Evolutionary conservation across 1,139 yeast genomes (phyloP).

Genomic region (Spathaspora sp.): DNA sequence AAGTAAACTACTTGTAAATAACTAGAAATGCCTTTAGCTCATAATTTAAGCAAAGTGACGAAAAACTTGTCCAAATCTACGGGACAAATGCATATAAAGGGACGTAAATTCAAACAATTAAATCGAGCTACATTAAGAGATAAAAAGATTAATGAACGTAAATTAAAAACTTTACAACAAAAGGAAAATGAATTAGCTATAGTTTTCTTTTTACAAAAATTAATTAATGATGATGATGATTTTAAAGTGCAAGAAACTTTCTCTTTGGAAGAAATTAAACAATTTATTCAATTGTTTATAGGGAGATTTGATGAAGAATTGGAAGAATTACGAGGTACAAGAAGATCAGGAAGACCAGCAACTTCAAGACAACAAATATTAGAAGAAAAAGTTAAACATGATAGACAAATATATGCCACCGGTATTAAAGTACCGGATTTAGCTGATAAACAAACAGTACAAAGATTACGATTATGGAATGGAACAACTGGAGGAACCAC

Average conservation of each 20-base stretch:
- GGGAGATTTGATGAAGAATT: conserved; percentile 73
- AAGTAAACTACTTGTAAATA: background rate
- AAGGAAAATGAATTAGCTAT: conserved; percentile 59
- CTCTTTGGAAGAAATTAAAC: conserved; percentile 55
- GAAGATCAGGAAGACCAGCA: conserved; percentile 90
- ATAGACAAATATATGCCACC: conserved; percentile 57
- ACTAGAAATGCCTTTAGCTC: conserved; percentile 69
- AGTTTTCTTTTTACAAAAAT: conserved; percentile 64
- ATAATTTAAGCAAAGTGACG: conserved; percentile 69
- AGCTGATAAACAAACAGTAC: conserved; percentile 58
- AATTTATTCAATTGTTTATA: conserved; percentile 62
- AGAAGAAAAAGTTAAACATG: conserved; percentile 62
- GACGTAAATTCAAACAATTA: conserved; percentile 82
- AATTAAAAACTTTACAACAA: conserved; percentile 54
- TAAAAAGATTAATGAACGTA: conserved; percentile 60
- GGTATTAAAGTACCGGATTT: conserved; percentile 81
- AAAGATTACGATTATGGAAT: conserved; percentile 67
- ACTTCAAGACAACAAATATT: conserved; percentile 65
- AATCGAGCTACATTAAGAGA: conserved; percentile 86
- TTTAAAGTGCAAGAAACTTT: conserved; percentile 40
- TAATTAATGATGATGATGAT: conserved; percentile 46
- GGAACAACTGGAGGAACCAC: conserved; percentile 82
- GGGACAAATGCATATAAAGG: conserved; percentile 77
- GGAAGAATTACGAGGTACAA: conserved; percentile 50
- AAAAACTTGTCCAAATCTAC: conserved; percentile 60